phyloP scores from a whole-genome alignment of 176 grass and related monocot genomes.

The Leersia perrieri region DNA sequence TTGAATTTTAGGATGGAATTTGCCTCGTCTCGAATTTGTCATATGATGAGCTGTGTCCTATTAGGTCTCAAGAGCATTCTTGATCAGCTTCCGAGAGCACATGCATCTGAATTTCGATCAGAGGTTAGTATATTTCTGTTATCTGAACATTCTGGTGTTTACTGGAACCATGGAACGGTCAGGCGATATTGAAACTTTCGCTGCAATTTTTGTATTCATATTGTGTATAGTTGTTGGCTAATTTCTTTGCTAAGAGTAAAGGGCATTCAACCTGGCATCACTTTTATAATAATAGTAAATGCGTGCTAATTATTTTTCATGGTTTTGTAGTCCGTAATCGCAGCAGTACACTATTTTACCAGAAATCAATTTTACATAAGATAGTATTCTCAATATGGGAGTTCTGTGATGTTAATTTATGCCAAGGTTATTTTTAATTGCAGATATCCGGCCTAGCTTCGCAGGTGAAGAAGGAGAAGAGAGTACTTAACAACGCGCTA shows the following conservation, averaged over 20 bases:
- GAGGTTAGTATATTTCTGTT: slow-evolving; percentile 29
- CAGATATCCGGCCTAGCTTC: background rate
- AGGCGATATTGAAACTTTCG: background rate
- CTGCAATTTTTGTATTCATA: background rate
- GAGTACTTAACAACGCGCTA: background rate
- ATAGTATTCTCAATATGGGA: background rate
- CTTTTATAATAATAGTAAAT: background rate
- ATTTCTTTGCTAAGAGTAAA: background rate
- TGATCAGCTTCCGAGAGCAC: slow-evolving; percentile 47
- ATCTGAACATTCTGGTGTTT: background rate
- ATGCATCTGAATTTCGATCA: slow-evolving; percentile 54
- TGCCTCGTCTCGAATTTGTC: background rate
- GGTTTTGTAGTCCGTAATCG: background rate
- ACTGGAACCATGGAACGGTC: background rate
- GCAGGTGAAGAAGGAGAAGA: background rate
- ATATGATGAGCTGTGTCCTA: background rate
- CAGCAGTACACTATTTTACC: background rate
- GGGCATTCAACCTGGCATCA: background rate
- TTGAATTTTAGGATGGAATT: background rate
- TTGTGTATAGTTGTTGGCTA: background rate
- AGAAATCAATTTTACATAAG: background rate
- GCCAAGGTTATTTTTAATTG: background rate
- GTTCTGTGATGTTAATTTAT: background rate
- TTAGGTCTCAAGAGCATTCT: slow-evolving; percentile 51
- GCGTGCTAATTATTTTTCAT: background rate